Evolutionary conservation across 2,329 filamentous ascomycete genomes (phyloP), one percentile per base, ranked within the genome.

Genomic region (Pleomassaria siparia): DNA sequence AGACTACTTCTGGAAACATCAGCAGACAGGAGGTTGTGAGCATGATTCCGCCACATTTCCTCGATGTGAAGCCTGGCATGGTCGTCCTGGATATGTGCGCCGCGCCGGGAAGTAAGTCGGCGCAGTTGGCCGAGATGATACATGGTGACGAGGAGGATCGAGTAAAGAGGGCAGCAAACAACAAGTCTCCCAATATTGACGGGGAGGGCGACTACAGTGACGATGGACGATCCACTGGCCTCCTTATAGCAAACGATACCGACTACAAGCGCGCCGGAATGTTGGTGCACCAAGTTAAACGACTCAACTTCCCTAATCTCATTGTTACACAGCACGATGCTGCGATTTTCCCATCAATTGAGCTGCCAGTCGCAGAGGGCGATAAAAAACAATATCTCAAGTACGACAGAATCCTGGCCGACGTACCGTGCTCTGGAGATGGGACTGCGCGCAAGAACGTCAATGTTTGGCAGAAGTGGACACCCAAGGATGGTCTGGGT

Each of bases 271-370:
- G 94, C 56, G 90, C 90, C 46, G 94, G 97, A 74, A 94, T 99
- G 88, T 76, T 99, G 68, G 89, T 96, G 40, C 94, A 99, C 72
- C 94, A 99, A 74, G 88, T 97, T 63, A 99, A 99, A 80, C 88
- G 94, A 52, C 80, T 99, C 42, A 96, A 92, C 54, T 97, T 94
- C 4, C 92, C 94, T 2, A 99, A 99, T 70, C 78, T 99, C 58
- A 87, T 99, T 54, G 92, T 99, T 53, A 97, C 91, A 33, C 97
- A 99, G 71, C 92, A 99, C 75, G 94, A 99, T 71, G 94, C 94
- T 33, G 96, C 91, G 4, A 85, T 95, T 71, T 99, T 91, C 72
- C 94, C 94, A 2, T 91, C 91, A 0, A 90, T 99, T 64, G 89
- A 87, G 66, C 81, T 97, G n/a, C 85, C 86, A 15, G 74, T 84